Percentiles rank a stretch among this genome's conserved stretches.
Conservation (phyloP, 225 moss, liverwort and hornwort species). For the Sphagnum tenellum region DNA sequence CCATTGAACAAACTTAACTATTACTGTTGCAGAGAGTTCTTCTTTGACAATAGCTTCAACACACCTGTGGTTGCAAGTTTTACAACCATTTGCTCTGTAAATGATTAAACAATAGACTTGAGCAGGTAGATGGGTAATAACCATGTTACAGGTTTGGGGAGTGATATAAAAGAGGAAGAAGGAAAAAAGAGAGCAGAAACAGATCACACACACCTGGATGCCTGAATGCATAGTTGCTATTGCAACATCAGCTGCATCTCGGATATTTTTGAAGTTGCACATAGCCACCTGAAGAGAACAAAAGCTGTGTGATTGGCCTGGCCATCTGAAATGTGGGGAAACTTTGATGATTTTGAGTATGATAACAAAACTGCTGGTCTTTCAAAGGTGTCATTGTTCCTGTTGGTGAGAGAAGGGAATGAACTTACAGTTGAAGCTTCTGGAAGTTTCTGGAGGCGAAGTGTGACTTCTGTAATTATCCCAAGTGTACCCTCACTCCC, state of each 20-base stretch:
- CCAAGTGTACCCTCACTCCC: constrained; percentile 98
- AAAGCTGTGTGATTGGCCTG: too few species aligned
- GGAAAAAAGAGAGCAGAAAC: neutral
- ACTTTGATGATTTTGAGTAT: too few species aligned
- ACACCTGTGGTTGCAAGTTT: too few species aligned
- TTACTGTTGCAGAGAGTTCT: too few species aligned
- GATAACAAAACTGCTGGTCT: neutral
- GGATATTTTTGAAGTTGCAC: constrained; percentile 80
- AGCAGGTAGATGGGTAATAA: too few species aligned
- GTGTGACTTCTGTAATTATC: constrained; percentile 83
- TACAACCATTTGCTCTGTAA: too few species aligned
- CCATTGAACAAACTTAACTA: too few species aligned
- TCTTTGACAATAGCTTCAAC: too few species aligned
- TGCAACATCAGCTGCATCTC: constrained; percentile 86
- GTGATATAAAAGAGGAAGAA: neutral
- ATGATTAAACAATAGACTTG: too few species aligned
- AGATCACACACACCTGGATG: constrained; percentile 60
- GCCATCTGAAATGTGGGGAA: too few species aligned
- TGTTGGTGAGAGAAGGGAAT: constrained; percentile 1
- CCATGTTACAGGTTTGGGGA: neutral
- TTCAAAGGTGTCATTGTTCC: neutral
- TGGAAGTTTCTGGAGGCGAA: constrained; percentile 89
- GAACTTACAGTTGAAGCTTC: constrained; percentile 85
- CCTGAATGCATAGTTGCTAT: constrained; percentile 98
- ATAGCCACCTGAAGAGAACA: constrained; percentile 64